Evolutionary conservation across 805 yeast genomes (phyloP).

Genomic region (Candida pini): DNA sequence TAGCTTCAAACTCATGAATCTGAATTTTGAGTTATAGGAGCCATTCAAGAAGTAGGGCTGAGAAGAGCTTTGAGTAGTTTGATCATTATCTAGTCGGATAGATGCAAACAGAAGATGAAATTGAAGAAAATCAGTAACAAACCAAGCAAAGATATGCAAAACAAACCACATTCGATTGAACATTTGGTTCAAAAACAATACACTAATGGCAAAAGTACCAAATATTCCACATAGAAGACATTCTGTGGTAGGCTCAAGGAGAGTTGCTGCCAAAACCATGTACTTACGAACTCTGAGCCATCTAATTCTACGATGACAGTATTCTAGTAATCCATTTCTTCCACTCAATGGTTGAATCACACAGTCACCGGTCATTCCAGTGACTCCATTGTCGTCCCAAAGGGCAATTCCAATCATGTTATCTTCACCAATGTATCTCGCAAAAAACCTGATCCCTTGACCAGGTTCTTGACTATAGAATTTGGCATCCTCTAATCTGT

Average conservation of each 20-base stretch:
- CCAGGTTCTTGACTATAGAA: constrained; percentile 25
- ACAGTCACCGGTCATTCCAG: constrained; percentile 73
- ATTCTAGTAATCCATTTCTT: constrained; percentile 41
- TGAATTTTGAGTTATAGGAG: constrained; percentile 6
- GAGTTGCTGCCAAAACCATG: constrained; percentile 81
- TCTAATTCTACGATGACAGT: constrained; percentile 62
- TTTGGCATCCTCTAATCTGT: constrained; percentile 27
- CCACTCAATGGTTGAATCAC: constrained; percentile 68
- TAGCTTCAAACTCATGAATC: neutral
- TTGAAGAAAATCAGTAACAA: constrained; percentile 56
- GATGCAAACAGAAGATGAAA: constrained; percentile 37
- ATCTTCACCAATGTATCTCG: constrained; percentile 85
- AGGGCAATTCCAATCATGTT: constrained; percentile 86
- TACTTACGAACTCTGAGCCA: constrained; percentile 85
- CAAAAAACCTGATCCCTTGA: constrained; percentile 61
- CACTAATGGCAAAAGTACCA: constrained; percentile 57
- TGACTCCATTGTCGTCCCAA: constrained; percentile 69
- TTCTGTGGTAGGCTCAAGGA: constrained; percentile 85
- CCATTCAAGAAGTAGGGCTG: constrained; percentile 15
- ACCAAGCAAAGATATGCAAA: constrained; percentile 61
- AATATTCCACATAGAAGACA: constrained; percentile 58
- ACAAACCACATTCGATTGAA: constrained; percentile 36
- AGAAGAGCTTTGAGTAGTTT: neutral
- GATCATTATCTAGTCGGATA: constrained; percentile 3
- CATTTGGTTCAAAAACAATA: constrained; percentile 30